A percentile compares a stretch with the other conserved stretches of the same genome.
Evolutionary conservation across 305 asterid species (phyloP).

Genomic region (Rubia tinctorum): DNA sequence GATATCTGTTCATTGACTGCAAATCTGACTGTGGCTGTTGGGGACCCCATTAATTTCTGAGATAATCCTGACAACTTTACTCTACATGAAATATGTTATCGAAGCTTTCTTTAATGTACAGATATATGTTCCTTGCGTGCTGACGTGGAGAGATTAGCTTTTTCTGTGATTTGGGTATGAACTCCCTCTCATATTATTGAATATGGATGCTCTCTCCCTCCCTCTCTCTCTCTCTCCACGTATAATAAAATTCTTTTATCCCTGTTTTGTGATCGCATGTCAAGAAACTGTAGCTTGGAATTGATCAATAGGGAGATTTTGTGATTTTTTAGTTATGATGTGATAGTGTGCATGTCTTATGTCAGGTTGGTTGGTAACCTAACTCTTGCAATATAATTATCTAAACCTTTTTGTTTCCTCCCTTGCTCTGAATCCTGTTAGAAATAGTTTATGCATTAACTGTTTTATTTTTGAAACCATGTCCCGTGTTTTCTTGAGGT

Average conservation of each 20-base stretch:
- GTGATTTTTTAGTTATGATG: background rate
- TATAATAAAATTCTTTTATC: too few relatives aligned
- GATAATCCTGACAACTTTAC: background rate
- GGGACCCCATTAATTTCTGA: background rate
- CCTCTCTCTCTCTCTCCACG: background rate
- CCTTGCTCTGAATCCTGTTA: background rate
- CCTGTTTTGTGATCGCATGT: too few relatives aligned
- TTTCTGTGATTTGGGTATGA: constrained; percentile 96
- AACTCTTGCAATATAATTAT: background rate
- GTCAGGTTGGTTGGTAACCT: background rate
- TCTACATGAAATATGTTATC: background rate
- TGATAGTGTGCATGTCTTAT: constrained; percentile 3
- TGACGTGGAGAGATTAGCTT: constrained; percentile 95
- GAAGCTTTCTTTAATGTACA: constrained; percentile 32
- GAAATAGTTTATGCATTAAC: background rate
- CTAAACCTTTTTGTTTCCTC: background rate
- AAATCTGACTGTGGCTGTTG: background rate
- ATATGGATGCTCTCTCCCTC: background rate
- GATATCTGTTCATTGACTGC: constrained; percentile 12
- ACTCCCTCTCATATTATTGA: constrained; percentile 9
- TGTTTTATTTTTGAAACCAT: background rate
- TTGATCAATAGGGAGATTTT: background rate
- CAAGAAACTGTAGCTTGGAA: constrained; percentile 1
- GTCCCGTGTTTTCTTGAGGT: background rate
- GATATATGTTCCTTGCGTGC: constrained; percentile 96